A percentile compares a stretch with the other conserved stretches of the same genome.
phyloP scores from a whole-genome alignment of 345 rosid species.

The Rubroshorea leprosula region DNA sequence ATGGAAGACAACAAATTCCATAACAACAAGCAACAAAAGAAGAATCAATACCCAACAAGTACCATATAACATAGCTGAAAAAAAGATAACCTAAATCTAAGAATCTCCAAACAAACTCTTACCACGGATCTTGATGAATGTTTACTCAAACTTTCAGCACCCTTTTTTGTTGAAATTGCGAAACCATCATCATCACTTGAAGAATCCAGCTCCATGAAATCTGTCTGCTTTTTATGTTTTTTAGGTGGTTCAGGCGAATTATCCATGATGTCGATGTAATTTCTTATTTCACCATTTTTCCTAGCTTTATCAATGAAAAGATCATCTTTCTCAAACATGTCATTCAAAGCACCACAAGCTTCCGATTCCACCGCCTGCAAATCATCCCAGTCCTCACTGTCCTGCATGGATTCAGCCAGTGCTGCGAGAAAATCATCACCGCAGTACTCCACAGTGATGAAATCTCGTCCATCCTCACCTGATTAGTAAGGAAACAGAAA shows the following conservation, averaged over 20 bases:
- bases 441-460: conserved; percentile 70
- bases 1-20: too few relatives aligned
- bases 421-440: conserved; percentile 85
- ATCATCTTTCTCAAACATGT: conserved; percentile 40
- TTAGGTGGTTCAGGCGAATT: conserved; percentile 63
- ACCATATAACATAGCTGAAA: neutral
- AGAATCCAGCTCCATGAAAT: conserved; percentile 54
- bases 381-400: conserved; percentile 90
- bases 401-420: conserved; percentile 68
- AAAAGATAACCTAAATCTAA: neutral
- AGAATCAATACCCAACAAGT: neutral
- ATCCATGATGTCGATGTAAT: conserved; percentile 34
- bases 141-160: conserved; percentile 19
- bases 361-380: conserved; percentile 58
- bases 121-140: conserved; percentile 38
- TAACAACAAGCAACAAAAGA: too few relatives aligned
- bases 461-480: conserved; percentile 85
- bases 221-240: conserved; percentile 24
- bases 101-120: conserved; percentile 10
- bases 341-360: conserved; percentile 62
- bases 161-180: conserved; percentile 19
- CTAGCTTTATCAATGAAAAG: conserved; percentile 11
- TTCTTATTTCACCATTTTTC: conserved; percentile 12
- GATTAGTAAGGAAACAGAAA: neutral
- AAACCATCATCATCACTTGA: conserved; percentile 43